Base-by-base conservation (phyloP, 1,284 basidiomycete species). In the Puccinia coronata region DNA sequence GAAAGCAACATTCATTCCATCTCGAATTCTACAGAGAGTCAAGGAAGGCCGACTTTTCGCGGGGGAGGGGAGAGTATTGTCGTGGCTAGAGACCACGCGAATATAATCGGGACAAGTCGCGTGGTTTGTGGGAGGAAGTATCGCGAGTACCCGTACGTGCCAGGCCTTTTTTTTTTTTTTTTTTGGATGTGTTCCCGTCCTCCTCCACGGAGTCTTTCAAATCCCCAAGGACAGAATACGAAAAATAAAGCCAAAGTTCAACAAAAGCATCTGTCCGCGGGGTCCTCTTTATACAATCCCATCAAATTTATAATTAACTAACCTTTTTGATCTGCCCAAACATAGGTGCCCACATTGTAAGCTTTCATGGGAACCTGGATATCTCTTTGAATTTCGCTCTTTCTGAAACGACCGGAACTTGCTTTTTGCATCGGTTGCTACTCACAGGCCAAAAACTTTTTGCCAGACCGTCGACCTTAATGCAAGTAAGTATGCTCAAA, bases 41-140 rank as follows among this genome's bases (percentile, higher is more conserved):
- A 23, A 31, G 49, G 36, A 2, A 71, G 36, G 16, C 8, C 5
- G 16, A 34, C 5, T 1, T 31, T 71, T 25, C 69, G 23, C 16
- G 41, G 47, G 34, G 25, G 47, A 53, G 49, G 43, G 47, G 69
- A 53, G 55, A 74, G 51, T 39, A 59, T 59, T 59, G 72, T 74
- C 23, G 72, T 74, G 6, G 75, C 75, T 36, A 57, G 75, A 41
- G 75, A 65, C 43, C 75, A 77, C 31, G 23, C 36, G 28, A 67
- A 77, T 31, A 77, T 77, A 25, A 43, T 63, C 34, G 75, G 75
- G 63, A 49, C 53, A 49, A 77, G 75, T 77, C 36, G 75, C 18
- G 61, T 67, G 36, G 75, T 77, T 65, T 77, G 75, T 67, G 75
- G 75, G 23, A 65, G 75, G 28, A 77, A 77, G 59, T 77, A 77